Evolutionary conservation across 2,329 filamentous ascomycete species (phyloP).

Genomic region (Trichoderma semiorbis): DNA sequence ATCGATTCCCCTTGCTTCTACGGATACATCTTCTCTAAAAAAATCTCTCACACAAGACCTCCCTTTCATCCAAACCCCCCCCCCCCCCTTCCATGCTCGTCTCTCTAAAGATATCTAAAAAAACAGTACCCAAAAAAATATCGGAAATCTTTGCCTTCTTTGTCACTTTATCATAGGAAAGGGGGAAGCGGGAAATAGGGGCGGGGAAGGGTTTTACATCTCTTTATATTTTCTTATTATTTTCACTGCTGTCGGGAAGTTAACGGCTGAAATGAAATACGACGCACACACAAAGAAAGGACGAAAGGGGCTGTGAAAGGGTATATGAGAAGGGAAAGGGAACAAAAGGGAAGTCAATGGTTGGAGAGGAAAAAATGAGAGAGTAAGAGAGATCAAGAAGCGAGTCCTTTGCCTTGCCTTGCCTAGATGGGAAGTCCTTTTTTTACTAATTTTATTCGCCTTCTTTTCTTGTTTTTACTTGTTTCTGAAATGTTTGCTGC

Average conservation of each 20-base stretch:
- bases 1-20: not conserved
- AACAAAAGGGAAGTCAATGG: not conserved
- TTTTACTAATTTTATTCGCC: slow-evolving; percentile 5
- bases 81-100: not conserved
- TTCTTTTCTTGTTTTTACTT: not conserved
- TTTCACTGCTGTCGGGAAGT: not conserved
- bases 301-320: not conserved
- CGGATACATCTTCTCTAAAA: not conserved
- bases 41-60: not conserved
- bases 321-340: not conserved
- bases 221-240: not conserved
- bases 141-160: not conserved
- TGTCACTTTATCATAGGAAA: slow-evolving; percentile 9
- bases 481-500: not conserved
- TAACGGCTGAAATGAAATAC: slow-evolving; percentile 10
- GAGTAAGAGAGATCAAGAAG: not conserved
- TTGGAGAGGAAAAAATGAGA: not conserved
- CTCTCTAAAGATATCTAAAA: not conserved
- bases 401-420: not conserved
- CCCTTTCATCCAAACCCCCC: not conserved
- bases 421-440: slow-evolving; percentile 8
- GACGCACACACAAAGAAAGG: not conserved
- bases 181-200: not conserved
- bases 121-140: not conserved
- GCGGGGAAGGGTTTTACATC: not conserved